A percentile compares a stretch with the other conserved stretches of the same genome.
phyloP scores from a whole-genome alignment of 768 basidiomycete genomes.

The Boletus subcaerulescens region DNA sequence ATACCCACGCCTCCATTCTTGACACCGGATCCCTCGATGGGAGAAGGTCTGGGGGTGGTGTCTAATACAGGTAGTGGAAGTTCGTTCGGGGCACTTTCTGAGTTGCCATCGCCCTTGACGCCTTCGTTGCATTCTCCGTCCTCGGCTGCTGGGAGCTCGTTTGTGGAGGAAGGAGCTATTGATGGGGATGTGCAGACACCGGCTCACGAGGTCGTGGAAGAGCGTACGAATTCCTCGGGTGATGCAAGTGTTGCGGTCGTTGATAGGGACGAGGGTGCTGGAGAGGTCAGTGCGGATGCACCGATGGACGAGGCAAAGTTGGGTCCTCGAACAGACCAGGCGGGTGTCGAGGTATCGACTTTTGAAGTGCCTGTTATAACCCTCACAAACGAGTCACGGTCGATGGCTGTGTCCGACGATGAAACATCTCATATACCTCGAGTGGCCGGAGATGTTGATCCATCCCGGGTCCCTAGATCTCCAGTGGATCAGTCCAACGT shows the following conservation, averaged over 20 bases:
- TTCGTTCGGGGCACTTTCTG: not conserved
- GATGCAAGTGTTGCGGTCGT: no score
- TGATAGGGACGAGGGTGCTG: not conserved
- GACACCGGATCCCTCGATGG: not conserved
- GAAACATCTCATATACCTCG: not conserved
- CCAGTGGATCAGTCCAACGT: not conserved
- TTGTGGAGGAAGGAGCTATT: not conserved
- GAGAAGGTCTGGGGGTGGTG: not conserved
- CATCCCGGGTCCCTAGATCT: not conserved
- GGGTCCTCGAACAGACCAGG: not conserved
- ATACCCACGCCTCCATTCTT: slow-evolving; percentile 5
- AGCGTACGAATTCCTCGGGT: not conserved
- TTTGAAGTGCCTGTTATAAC: not conserved
- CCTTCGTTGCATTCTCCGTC: not conserved
- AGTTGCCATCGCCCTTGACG: not conserved
- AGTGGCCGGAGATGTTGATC: not conserved
- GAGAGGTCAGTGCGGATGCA: not conserved
- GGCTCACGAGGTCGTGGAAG: not conserved
- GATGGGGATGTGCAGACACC: not conserved
- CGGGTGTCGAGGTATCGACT: not conserved
- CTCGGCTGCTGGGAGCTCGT: not conserved
- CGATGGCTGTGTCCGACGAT: not conserved
- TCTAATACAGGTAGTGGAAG: not conserved
- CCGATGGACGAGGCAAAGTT: not conserved
- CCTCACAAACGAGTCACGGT: not conserved